phyloP scores from a whole-genome alignment of 257 asterid genomes.

The Ajuga chamaepitys region DNA sequence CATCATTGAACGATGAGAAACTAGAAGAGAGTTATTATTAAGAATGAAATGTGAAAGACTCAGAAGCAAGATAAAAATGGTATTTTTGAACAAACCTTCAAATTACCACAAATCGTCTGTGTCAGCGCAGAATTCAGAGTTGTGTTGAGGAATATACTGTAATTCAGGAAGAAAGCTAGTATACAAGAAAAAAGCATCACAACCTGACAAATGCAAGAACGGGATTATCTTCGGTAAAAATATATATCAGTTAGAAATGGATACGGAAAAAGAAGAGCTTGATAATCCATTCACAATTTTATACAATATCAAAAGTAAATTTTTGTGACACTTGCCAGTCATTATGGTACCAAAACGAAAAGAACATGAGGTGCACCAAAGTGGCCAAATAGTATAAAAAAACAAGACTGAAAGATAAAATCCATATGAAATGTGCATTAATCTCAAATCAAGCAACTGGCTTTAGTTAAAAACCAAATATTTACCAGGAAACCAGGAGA shows the following conservation, averaged over 20 bases:
- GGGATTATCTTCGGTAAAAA: neutral
- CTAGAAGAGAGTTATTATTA: neutral
- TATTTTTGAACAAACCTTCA: slow-evolving; percentile 61
- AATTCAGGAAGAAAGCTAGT: slow-evolving; percentile 89
- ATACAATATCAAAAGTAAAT: too few relatives aligned
- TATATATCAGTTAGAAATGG: neutral
- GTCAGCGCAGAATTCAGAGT: slow-evolving; percentile 95
- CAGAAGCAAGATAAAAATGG: neutral
- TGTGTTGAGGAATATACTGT: slow-evolving; percentile 85
- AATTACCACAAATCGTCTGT: slow-evolving; percentile 95
- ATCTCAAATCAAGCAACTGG: neutral
- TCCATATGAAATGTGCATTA: neutral
- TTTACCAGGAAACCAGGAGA: slow-evolving; percentile 93
- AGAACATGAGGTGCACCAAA: neutral
- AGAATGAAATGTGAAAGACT: neutral
- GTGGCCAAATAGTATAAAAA: too few relatives aligned
- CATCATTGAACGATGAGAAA: neutral
- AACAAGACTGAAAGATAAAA: neutral
- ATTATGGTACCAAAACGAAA: neutral
- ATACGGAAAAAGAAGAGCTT: too few relatives aligned
- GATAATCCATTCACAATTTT: neutral
- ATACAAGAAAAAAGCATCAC: slow-evolving; percentile 77
- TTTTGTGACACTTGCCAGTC: neutral
- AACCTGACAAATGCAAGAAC: slow-evolving; percentile 37
- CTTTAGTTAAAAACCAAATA: slow-evolving; percentile 1